Evolutionary conservation across 805 yeast species (phyloP).

Genomic region (Blastobotrys chiropterorum): DNA sequence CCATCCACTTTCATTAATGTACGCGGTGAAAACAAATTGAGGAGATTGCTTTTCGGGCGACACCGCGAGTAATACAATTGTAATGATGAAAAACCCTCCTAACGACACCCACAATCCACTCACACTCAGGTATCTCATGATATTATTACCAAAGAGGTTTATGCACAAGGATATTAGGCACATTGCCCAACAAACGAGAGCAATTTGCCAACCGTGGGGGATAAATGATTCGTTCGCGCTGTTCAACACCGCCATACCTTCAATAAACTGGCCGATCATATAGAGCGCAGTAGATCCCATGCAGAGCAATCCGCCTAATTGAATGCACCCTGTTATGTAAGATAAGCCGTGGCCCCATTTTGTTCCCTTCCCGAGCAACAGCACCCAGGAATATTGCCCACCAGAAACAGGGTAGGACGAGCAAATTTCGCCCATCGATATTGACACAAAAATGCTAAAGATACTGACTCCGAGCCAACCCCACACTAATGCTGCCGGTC

Average conservation of each 20-base stretch:
- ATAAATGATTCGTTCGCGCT: constrained; percentile 13
- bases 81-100: constrained; percentile 17
- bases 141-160: constrained; percentile 20
- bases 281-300: constrained; percentile 26
- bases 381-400: constrained; percentile 65
- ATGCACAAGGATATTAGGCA: constrained; percentile 9
- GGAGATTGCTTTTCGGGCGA: constrained; percentile 11
- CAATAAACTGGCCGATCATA: constrained; percentile 20
- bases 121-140: constrained; percentile 18
- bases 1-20: constrained; percentile 14
- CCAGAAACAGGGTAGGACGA: constrained; percentile 63
- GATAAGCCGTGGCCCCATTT: constrained; percentile 16
- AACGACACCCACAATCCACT: constrained; percentile 24
- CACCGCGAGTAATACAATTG: constrained; percentile 12
- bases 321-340: constrained; percentile 20
- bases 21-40: constrained; percentile 12
- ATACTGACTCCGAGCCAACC: constrained; percentile 47
- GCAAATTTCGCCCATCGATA: constrained; percentile 59
- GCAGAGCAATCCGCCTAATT: constrained; percentile 23
- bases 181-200: constrained; percentile 17
- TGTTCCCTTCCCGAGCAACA: constrained; percentile 25
- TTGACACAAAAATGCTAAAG: constrained; percentile 51
- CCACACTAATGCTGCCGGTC: constrained; percentile 60
- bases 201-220: constrained; percentile 16
- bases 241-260: constrained; percentile 16